Evolutionary conservation across 257 asterid genomes (phyloP), one percentile per base, ranked within the genome.

Genomic region (Lycium ferocissimum): DNA sequence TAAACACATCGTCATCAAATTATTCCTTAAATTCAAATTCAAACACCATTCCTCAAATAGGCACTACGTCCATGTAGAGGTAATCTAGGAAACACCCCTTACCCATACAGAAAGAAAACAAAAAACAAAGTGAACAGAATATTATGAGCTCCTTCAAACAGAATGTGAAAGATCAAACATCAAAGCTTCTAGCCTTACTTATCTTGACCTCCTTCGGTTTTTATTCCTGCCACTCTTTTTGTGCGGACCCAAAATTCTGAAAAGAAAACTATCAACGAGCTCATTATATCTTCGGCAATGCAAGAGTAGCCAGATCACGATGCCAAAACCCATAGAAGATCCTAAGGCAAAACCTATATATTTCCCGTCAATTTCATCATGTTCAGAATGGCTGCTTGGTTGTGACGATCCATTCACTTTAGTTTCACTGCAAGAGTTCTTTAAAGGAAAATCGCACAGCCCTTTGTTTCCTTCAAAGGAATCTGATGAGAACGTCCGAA

Each of bases 401-500:
- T 61, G 35, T 11, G 59, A 51, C 18, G 3, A 54, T 61, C 26
- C 67, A 61, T 7, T 61, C 33, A n/a, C 67, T n/a, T 57, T 15
- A 22, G 67, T 61, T 1, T 57, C 3, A 57, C 20, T 57, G 62
- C 62, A 57, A 26, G 33, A 26, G 1, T 57, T 57, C 22, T 57
- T 57, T 57, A 57, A 57, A 15, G 63, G 63, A 57, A 57, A 57
- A 57, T 15, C 22, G 9, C 62, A 57, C 57, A 91, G 59, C 26
- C 83, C 85, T 9, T n/a, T 0, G 49, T 90, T 91, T 84, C 92
- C 92, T 5, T 5, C 54, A 45, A 17, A 91, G 85, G 87, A 87
- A 8, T 13, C 51, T 4, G 79, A 3, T 1, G 71, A 3, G 83
- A 90, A 90, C 10, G 92, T 88, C 17, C 70, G 86, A 6, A 91